phyloP scores from a whole-genome alignment of 2,329 filamentous ascomycete species.

The Colletotrichum sp. region DNA sequence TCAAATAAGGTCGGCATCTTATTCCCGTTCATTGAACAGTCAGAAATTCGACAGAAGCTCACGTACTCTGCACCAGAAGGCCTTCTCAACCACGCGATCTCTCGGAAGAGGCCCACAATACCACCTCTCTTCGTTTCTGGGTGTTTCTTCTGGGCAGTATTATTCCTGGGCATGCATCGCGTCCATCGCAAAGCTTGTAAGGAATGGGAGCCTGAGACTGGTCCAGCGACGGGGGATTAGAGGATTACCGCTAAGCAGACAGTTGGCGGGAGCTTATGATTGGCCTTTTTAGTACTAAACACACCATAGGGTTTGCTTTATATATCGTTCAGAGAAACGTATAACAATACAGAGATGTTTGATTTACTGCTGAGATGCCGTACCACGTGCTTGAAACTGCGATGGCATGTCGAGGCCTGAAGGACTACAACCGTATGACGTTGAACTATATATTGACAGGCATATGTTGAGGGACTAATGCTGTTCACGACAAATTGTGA shows the following conservation, averaged over 20 bases:
- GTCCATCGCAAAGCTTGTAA: not conserved
- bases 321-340: not conserved
- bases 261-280: fast-evolving
- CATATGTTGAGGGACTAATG: not conserved
- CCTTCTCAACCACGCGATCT: not conserved
- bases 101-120: not conserved
- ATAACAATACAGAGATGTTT: too few relatives aligned
- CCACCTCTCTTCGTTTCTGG: not conserved
- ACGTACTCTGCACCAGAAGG: not conserved
- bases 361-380: not conserved
- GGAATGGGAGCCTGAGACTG: not conserved
- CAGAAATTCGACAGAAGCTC: not conserved
- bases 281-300: not conserved
- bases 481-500: not conserved
- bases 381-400: not conserved
- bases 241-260: not conserved
- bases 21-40: not conserved
- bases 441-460: not conserved
- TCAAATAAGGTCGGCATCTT: fast-evolving
- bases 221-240: not conserved
- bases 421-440: not conserved
- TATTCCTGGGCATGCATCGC: not conserved
- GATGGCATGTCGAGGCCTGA: not conserved
- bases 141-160: not conserved
- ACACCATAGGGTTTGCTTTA: not conserved